phyloP scores from a whole-genome alignment of 768 basidiomycete genomes.

The Glaciozyma antarctica region DNA sequence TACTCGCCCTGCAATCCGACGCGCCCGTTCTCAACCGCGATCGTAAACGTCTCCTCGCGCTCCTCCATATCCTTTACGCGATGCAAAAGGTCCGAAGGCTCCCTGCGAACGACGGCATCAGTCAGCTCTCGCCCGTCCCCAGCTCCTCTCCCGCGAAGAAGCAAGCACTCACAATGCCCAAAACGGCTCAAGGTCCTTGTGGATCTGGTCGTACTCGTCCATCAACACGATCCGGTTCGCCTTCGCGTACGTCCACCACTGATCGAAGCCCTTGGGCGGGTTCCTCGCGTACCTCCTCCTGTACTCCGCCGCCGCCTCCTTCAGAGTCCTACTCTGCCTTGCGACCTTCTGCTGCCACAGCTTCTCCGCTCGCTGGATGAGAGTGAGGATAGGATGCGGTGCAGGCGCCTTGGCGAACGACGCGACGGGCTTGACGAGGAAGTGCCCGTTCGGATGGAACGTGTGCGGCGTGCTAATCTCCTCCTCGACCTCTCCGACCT shows the following conservation, averaged over 20 bases:
- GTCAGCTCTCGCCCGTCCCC: slow-evolving; percentile 68
- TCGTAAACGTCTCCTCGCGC: slow-evolving; percentile 35
- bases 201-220: slow-evolving; percentile 60
- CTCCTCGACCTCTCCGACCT: slow-evolving; percentile 14
- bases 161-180: slow-evolving; percentile 56
- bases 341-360: slow-evolving; percentile 57
- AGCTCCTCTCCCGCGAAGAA: slow-evolving; percentile 55
- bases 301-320: slow-evolving; percentile 73
- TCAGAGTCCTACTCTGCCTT: slow-evolving; percentile 69
- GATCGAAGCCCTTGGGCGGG: slow-evolving; percentile 84
- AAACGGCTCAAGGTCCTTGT: slow-evolving; percentile 68
- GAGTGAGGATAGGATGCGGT: slow-evolving; percentile 68
- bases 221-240: slow-evolving; percentile 64
- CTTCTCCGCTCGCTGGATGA: slow-evolving; percentile 75
- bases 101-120: slow-evolving; percentile 8
- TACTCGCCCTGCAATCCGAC: slow-evolving; percentile 26
- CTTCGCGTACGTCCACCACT: slow-evolving; percentile 70
- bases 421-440: slow-evolving; percentile 24
- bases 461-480: slow-evolving; percentile 21
- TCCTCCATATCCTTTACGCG: slow-evolving; percentile 34
- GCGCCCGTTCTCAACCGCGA: slow-evolving; percentile 27
- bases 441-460: slow-evolving; percentile 31
- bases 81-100: slow-evolving; percentile 32
- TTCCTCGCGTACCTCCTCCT: slow-evolving; percentile 60
- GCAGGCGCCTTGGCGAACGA: slow-evolving; percentile 8